Base-by-base conservation (phyloP, 345 rosid genomes). In the Eucalyptus virginea region DNA sequence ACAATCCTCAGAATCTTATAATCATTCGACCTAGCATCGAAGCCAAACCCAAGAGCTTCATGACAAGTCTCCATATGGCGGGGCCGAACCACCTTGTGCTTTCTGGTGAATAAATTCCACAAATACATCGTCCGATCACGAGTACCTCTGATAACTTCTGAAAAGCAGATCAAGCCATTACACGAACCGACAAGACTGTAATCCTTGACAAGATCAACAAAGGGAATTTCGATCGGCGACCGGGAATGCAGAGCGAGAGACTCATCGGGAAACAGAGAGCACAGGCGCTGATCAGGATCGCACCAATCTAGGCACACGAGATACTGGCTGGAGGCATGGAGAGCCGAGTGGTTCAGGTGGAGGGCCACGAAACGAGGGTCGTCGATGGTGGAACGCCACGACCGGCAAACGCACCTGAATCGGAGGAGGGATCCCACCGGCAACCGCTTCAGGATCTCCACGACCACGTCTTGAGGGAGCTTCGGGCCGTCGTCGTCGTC, bases 161-260 rank as follows among this genome's bases (percentile, higher is more conserved):
- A 0, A 1, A 67, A 19, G 80, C 80, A 67, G 80, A 67, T 67
- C 42, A 17, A 32, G 11, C 80, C 80, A 67, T 67, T 18, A 32
- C 80, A 67, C 12, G 42, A 67, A 32, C 80, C 40, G 1, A 67
- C 80, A 18, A 69, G 4, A 16, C 11, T 4, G 13, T 9, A 32
- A 8, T 0, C 5, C 0, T 69, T 18, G 81, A 11, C 23, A 9
- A 0, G 3, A 69, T 19, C 37, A 17, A 9, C 81, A 10, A 0
- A 69, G 12, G 4, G 81, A 9, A 69, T 69, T 69, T 34, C 81
- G 81, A 69, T 69, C 3, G 21, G 44, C 11, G 42, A 69, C 42
- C 0, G 23, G 24, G 23, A 9, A 69, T 19, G 81, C 24, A 69
- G 81, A 18, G 42, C 3, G 11, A 69, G 24, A 69, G 42, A 32